A percentile compares a stretch with the other conserved stretches of the same genome.
Evolutionary conservation across 1,284 basidiomycete species (phyloP).

Genomic region (Tausonia pullulans): DNA sequence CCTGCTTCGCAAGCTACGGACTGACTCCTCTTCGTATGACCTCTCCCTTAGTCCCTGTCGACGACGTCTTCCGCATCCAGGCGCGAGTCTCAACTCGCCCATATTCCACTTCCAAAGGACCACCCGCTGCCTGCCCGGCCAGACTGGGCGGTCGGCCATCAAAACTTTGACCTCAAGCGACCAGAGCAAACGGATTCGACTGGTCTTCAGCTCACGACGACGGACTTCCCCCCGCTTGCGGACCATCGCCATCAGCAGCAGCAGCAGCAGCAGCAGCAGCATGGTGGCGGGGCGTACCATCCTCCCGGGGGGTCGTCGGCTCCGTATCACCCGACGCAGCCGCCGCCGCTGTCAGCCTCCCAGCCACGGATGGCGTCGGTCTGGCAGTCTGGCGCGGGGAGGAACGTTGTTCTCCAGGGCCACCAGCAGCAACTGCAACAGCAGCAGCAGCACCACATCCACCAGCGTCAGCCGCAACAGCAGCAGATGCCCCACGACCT

Average conservation of each 20-base stretch:
- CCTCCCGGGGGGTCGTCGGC: too few relatives aligned
- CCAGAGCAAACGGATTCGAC: conserved; percentile 3
- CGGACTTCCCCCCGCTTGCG: conserved; percentile 13
- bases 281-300: too few relatives aligned
- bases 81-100: conserved; percentile 8
- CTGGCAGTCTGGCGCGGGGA: conserved; percentile 2
- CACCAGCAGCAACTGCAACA: background rate
- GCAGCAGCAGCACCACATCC: background rate
- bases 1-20: too few relatives aligned
- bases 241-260: background rate
- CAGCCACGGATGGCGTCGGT: background rate
- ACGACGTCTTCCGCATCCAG: conserved; percentile 11
- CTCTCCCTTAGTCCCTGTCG: background rate
- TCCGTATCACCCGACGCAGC: too few relatives aligned
- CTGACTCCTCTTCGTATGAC: background rate
- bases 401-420: conserved; percentile 1
- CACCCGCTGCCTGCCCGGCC: conserved; percentile 14
- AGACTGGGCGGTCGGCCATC: conserved; percentile 16
- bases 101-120: conserved; percentile 16
- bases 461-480: background rate
- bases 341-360: too few relatives aligned
- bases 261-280: too few relatives aligned
- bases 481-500: too few relatives aligned
- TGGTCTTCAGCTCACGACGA: background rate
- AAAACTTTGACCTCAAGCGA: conserved; percentile 13